Conservation (phyloP, 345 rosid species). For the Populus euphratica region DNA sequence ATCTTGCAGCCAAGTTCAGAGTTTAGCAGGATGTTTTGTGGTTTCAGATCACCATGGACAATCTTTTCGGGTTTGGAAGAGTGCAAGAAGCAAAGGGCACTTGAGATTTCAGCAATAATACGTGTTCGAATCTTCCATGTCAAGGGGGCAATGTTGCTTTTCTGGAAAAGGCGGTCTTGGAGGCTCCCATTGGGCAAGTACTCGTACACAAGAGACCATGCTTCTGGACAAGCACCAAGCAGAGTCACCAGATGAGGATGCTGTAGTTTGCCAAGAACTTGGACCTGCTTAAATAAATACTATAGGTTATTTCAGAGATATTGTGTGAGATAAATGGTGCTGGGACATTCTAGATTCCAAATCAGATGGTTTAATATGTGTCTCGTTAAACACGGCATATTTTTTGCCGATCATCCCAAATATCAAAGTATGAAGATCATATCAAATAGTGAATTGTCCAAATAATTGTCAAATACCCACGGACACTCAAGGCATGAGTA, state of each 20-base stretch:
- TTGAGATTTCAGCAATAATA: slow-evolving; percentile 57
- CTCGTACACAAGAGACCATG: slow-evolving; percentile 61
- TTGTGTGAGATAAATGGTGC: background rate
- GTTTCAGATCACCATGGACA: slow-evolving; percentile 70
- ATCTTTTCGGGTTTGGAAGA: slow-evolving; percentile 67
- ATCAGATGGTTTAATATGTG: background rate
- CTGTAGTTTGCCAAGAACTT: slow-evolving; percentile 60
- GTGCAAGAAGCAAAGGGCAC: slow-evolving; percentile 74
- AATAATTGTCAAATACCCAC: background rate
- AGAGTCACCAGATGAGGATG: slow-evolving; percentile 70
- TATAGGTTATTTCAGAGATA: background rate
- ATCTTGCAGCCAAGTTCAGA: slow-evolving; percentile 66
- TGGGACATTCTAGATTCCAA: background rate
- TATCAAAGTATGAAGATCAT: background rate
- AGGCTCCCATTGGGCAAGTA: slow-evolving; percentile 71
- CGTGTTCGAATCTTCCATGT: slow-evolving; percentile 54
- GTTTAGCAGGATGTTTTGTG: slow-evolving; percentile 62
- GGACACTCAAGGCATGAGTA: background rate
- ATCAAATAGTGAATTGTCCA: background rate
- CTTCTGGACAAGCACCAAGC: slow-evolving; percentile 71
- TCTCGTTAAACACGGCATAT: background rate
- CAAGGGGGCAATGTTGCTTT: slow-evolving; percentile 46
- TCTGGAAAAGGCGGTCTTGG: slow-evolving; percentile 46
- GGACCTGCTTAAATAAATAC: slow-evolving; percentile 41
- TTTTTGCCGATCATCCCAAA: background rate